phyloP scores from a whole-genome alignment of 1,284 basidiomycete genomes.

The Puccinia triticina region DNA sequence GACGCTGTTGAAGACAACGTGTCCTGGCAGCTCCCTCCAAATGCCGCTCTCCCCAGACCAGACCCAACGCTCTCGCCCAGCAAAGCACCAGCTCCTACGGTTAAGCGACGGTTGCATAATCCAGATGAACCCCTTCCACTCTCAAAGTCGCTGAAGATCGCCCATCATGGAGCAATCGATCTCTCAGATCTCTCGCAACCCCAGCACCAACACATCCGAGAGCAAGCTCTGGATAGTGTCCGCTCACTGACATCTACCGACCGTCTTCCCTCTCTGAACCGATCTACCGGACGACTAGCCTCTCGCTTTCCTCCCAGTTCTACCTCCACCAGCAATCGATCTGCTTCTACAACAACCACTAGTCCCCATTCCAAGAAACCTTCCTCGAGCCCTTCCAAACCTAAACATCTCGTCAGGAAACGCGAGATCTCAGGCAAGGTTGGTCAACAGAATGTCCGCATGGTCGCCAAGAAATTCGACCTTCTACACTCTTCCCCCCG shows the following conservation, averaged over 20 bases:
- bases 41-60: constrained; percentile 27
- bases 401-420: not conserved
- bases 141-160: not conserved
- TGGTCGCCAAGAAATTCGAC: constrained; percentile 17
- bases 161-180: not conserved
- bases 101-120: constrained; percentile 39
- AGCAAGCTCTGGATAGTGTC: constrained; percentile 23
- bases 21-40: constrained; percentile 20
- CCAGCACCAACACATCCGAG: not conserved
- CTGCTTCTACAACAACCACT: not conserved
- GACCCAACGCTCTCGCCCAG: constrained; percentile 36
- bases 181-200: not conserved
- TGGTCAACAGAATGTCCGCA: constrained; percentile 1
- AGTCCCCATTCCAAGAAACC: not conserved
- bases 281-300: not conserved
- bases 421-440: constrained; percentile 21
- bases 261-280: constrained; percentile 13
- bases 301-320: not conserved
- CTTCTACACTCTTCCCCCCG: not conserved
- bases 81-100: constrained; percentile 18
- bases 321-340: not conserved
- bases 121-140: constrained; percentile 40
- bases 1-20: not conserved
- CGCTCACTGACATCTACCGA: not conserved
- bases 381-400: not conserved